Conservation (phyloP, 805 yeast genomes). For the Wickerhamomyces canadensis region DNA sequence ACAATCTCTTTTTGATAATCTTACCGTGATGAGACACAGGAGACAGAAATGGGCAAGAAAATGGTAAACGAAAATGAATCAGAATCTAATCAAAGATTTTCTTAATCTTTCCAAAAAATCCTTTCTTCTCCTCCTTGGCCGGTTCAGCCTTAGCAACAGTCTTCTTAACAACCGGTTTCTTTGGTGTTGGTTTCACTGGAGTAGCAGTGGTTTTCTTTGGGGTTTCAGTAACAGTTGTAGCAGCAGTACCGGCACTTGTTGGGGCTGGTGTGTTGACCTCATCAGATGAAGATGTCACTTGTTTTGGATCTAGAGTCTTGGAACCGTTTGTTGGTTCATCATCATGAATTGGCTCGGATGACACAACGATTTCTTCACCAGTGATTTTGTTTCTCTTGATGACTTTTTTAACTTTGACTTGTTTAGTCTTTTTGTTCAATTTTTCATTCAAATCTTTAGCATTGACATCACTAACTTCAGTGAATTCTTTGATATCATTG, state of each 20-base stretch:
- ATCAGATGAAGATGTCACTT: not conserved
- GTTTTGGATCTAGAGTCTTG: slow-evolving; percentile 14
- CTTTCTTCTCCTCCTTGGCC: slow-evolving; percentile 16
- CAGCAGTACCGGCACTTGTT: slow-evolving; percentile 12
- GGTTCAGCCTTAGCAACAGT: not conserved
- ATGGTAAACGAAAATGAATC: too few species aligned
- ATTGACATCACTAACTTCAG: slow-evolving; percentile 48
- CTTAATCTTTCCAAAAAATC: slow-evolving; percentile 19
- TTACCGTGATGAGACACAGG: too few species aligned
- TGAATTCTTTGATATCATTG: slow-evolving; percentile 60
- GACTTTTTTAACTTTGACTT: slow-evolving; percentile 32
- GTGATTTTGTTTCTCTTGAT: slow-evolving; percentile 35
- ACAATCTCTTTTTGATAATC: too few species aligned
- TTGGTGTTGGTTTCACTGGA: slow-evolving; percentile 5
- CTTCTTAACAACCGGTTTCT: slow-evolving; percentile 7
- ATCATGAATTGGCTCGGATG: slow-evolving; percentile 23
- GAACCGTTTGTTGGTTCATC: slow-evolving; percentile 12
- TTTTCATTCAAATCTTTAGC: slow-evolving; percentile 52
- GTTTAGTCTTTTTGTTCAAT: slow-evolving; percentile 23
- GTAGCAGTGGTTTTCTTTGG: slow-evolving; percentile 3
- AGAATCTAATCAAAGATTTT: slow-evolving; percentile 12
- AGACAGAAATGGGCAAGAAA: too few species aligned
- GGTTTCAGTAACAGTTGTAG: slow-evolving; percentile 7
- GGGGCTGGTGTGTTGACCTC: slow-evolving; percentile 1
- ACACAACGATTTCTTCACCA: slow-evolving; percentile 34